Evolutionary conservation across 305 asterid genomes (phyloP).

Genomic region (Galium porrigens): DNA sequence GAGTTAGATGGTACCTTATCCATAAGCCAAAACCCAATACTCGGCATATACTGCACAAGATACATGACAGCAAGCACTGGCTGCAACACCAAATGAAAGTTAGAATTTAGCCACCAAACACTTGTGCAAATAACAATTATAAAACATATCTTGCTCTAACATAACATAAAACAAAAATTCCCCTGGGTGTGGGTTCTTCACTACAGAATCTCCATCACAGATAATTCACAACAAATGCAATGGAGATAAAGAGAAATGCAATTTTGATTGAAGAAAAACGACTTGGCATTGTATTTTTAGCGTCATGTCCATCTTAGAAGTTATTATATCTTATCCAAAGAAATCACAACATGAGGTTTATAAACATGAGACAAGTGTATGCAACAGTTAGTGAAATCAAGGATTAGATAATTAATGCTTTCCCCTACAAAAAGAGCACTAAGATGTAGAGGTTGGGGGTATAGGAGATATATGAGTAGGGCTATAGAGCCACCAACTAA

Average conservation of each 20-base stretch:
- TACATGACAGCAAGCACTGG: conserved; percentile 92
- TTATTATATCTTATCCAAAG: neutral
- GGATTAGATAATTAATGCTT: neutral
- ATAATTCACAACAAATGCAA: neutral
- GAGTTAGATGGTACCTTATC: conserved; percentile 96
- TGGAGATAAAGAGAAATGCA: neutral
- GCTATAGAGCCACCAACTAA: neutral
- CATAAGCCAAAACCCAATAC: conserved; percentile 88
- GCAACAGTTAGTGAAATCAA: neutral
- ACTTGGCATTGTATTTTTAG: no score
- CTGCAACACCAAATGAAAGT: conserved; percentile 32
- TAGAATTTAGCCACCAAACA: neutral
- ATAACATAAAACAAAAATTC: neutral
- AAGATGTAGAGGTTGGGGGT: neutral
- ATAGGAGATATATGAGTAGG: neutral
- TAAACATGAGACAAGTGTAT: neutral
- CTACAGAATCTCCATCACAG: neutral
- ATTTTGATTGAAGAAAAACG: neutral
- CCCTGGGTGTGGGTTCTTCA: neutral
- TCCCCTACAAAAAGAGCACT: neutral
- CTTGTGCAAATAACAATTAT: neutral
- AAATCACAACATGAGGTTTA: neutral
- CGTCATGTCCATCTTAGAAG: neutral
- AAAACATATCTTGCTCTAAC: neutral
- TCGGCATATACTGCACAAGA: conserved; percentile 70